Percentiles rank a stretch among this genome's conserved stretches.
These are phyloP conservation scores for Trypanosoma platydactyli DNA, from an alignment of 208 protist species.

Conservation along the genomic window DNA sequence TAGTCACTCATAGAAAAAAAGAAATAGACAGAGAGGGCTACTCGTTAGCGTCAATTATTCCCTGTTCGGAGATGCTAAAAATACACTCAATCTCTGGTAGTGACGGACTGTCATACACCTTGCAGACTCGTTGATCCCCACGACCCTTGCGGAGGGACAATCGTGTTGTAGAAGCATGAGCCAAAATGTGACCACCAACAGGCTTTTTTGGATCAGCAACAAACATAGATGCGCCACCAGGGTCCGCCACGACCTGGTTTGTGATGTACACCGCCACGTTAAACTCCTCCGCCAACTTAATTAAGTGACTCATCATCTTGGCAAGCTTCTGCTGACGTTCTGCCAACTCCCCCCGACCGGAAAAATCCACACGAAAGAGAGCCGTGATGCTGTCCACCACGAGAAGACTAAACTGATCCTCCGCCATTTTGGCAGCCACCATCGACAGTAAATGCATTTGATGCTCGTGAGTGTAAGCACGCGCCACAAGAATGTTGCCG, in stretches of 20 bases:
- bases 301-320: conserved; percentile 92
- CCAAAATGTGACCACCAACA: conserved; percentile 97
- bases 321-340: conserved; percentile 96
- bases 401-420: conserved; percentile 91
- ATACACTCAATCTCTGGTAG: conserved; percentile 97
- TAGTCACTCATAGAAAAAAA: not conserved
- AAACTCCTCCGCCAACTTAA: conserved; percentile 98
- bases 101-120: conserved; percentile 98
- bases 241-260: conserved; percentile 98
- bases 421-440: conserved; percentile 91
- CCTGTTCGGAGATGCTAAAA: conserved; percentile 94
- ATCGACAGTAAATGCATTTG: conserved; percentile 92
- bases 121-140: conserved; percentile 96
- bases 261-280: conserved; percentile 99
- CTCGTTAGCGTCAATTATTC: conserved; percentile 94
- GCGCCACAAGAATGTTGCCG: conserved; percentile 97
- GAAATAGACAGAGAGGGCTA: conserved; percentile 26
- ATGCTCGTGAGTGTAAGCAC: conserved; percentile 96
- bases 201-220: conserved; percentile 98
- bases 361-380: conserved; percentile 98
- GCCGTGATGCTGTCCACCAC: conserved; percentile 99
- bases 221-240: conserved; percentile 97
- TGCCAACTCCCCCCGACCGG: conserved; percentile 96
- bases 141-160: conserved; percentile 95
- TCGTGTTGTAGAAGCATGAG: conserved; percentile 98